Base-by-base conservation (phyloP, 1,139 yeast species). In the Lodderomyces pseudojiufengensis region DNA sequence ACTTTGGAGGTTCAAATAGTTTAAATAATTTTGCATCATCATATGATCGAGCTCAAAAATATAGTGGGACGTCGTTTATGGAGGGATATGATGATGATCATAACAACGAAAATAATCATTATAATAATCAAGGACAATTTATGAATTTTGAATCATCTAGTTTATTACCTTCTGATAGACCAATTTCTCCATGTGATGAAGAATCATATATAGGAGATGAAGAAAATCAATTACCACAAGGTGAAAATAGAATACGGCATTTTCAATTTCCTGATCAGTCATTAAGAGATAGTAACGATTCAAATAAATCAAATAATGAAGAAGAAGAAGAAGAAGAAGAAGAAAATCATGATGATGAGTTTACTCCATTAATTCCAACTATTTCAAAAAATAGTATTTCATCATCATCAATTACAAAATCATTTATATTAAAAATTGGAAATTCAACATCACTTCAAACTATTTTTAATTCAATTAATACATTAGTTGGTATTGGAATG, bases 401-500 rank as follows among this genome's bases (percentile, higher is more conserved):
- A 40, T 5, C 20, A 18, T 18, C 20, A 40, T 5, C 20, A 18
- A 5, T 7, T 18, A 18, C 7, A 18, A 24, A 38, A 45, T 41
- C 47, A 26, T 36, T 39, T 12, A 29, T 34, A 27, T 30, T 36
- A 30, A 43, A 46, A 2, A 45, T 47, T 1, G 70, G 69, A 3
- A 50, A 50, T 29, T 65, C 72, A 0, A 88, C 97, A 0, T 82
- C 80, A 0, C 83, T 90, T 1, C 97, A 90, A 56, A 90, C 97
- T 0, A 65, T 85, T 14, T 87, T 90, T 65, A 90, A 90, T 54
- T 79, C 95, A 3, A 80, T 88, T 38, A 90, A 90, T 55, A 84
- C 88, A 0, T 64, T 88, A 29, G 78, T 88, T 50, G 97, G 97
- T 0, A 78, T 90, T 31, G 97, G 95, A 3, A 71, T 90, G 51